Conservation (phyloP, 2,329 filamentous ascomycete species). For the Calonectria pseudoturangicola region DNA sequence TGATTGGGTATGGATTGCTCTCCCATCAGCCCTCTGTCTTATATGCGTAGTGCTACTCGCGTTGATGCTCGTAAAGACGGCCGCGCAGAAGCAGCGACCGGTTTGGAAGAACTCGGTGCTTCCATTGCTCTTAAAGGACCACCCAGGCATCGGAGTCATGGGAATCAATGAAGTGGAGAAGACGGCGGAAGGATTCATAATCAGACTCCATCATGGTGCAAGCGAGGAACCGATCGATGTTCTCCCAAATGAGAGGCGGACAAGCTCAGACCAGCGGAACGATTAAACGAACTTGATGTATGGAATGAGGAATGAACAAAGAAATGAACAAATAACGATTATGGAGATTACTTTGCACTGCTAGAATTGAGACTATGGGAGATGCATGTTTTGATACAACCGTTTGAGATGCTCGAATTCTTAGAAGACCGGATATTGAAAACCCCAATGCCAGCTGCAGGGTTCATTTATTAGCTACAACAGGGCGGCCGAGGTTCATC, state of each 20-base stretch:
- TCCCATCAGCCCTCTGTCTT: background rate
- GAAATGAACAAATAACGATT: too few species aligned
- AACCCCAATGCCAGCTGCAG: background rate
- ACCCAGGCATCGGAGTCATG: slow-evolving; percentile 9
- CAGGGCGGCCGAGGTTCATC: background rate
- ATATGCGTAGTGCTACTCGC: background rate
- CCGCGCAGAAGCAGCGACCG: background rate
- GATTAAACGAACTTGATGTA: background rate
- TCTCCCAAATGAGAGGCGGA: background rate
- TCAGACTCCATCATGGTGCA: background rate
- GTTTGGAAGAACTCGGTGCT: slow-evolving; percentile 15
- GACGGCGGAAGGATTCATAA: slow-evolving; percentile 1
- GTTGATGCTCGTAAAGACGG: background rate
- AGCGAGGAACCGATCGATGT: slow-evolving; percentile 6
- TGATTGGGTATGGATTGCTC: slow-evolving; percentile 3
- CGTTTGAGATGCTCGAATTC: too few species aligned
- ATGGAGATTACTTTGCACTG: too few species aligned
- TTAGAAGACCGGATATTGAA: too few species aligned
- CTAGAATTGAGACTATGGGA: too few species aligned
- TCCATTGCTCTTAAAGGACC: background rate
- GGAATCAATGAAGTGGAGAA: background rate
- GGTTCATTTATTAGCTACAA: background rate
- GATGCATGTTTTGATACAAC: too few species aligned
- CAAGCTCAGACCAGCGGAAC: background rate
- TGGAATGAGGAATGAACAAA: too few species aligned